Percentiles rank a stretch among this genome's conserved stretches.
These are phyloP conservation scores for Pisolithus marmoratus DNA, from an alignment of 768 basidiomycete species.

Conservation along the genomic window DNA sequence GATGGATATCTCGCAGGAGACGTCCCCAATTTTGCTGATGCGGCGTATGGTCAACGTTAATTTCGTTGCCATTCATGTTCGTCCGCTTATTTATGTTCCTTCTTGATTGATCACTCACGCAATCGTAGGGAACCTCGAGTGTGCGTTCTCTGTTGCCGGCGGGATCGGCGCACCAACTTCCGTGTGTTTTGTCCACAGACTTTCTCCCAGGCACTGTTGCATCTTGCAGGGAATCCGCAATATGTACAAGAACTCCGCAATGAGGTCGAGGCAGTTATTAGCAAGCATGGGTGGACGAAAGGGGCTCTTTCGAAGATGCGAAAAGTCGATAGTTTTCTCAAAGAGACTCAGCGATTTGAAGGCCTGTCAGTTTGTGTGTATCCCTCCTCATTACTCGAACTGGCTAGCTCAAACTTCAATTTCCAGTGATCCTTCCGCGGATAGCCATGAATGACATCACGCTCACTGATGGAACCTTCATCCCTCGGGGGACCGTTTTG, in stretches of 20 bases:
- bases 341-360: slow-evolving; percentile 29
- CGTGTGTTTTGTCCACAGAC: slow-evolving; percentile 10
- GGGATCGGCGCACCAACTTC: background rate
- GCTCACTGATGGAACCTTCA: slow-evolving; percentile 33
- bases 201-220: slow-evolving; percentile 30
- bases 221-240: slow-evolving; percentile 32
- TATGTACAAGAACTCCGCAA: slow-evolving; percentile 31
- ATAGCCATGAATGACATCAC: slow-evolving; percentile 28
- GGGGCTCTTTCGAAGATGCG: slow-evolving; percentile 24
- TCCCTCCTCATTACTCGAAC: background rate
- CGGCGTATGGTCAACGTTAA: background rate
- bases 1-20: background rate
- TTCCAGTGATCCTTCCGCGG: slow-evolving; percentile 26
- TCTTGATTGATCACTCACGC: background rate
- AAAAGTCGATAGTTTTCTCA: slow-evolving; percentile 38
- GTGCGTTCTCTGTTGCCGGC: background rate
- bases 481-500: slow-evolving; percentile 30
- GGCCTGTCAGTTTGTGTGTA: slow-evolving; percentile 22
- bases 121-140: background rate
- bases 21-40: background rate
- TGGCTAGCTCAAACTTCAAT: background rate
- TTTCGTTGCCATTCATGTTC: slow-evolving; percentile 12
- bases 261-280: slow-evolving; percentile 30
- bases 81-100: background rate
- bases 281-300: slow-evolving; percentile 26